Evolutionary conservation across 257 asterid genomes (phyloP), one percentile per base, ranked within the genome.

Genomic region (Fraxinus quadrangulata): DNA sequence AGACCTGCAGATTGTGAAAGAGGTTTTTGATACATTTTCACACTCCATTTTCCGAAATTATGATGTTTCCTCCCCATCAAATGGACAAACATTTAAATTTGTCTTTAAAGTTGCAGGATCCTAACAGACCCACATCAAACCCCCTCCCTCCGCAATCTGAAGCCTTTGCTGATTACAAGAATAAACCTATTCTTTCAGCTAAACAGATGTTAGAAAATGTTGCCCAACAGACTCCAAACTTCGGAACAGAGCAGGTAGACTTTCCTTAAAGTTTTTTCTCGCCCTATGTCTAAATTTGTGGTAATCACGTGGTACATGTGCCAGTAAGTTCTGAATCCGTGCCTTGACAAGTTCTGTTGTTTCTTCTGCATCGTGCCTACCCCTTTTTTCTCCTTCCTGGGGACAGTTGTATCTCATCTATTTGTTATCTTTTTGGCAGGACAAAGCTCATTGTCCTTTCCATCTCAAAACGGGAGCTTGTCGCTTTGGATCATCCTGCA

Each of bases 401-500:
- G 16, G 68, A 75, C 74, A 71, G 37, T 77, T 73, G 78, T 56
- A 82, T 77, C 80, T 89, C 56, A 81, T 81, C 56, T 70, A 75
- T 77, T 88, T 84, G 65, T 82, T 73, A 33, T 81, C 65, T 81
- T 23, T 69, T 49, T 86, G 88, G 77, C 96, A 95, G 99, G 99
- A 95, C 82, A 95, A 95, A 89, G 97, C 98, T 79, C 98, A 95
- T 78, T 95, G 99, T 68, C 99, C 99, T 69, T 95, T 95, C 84
- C 98, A 95, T 86, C 94, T 93, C 69, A 95, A 95, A 85, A 95
- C 99, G 16, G 99, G 99, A 82, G 93, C 98, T 51, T 95, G 99
- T 76, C 93, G 97, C 23, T 95, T 95, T 88, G 98, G 98, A 76
- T 42, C 90, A 47, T 94, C 91, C 79, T 95, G 99, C 83, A 89